A percentile compares a stretch with the other conserved stretches of the same genome.
These are phyloP conservation scores for Adansonia madagascariensis DNA, from an alignment of 441 rosid genomes.

Conservation along the genomic window DNA sequence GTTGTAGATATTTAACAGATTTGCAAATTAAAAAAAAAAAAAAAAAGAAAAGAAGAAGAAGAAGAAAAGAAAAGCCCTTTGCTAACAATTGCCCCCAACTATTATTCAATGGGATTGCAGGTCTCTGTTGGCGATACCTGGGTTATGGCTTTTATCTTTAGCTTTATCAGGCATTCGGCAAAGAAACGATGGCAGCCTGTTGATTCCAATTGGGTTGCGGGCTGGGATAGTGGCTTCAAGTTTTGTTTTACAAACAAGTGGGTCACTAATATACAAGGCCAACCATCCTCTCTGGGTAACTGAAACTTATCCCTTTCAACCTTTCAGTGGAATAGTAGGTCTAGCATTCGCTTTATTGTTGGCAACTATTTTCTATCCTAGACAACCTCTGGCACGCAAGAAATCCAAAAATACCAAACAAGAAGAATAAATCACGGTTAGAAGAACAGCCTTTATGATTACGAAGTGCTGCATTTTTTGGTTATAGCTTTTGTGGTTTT, in stretches of 20 bases:
- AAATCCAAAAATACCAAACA: constrained; percentile 26
- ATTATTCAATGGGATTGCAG: constrained; percentile 47
- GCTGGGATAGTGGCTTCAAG: constrained; percentile 74
- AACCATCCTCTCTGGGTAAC: constrained; percentile 63
- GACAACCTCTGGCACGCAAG: constrained; percentile 35
- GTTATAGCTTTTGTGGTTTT: not conserved
- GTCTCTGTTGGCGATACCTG: constrained; percentile 73
- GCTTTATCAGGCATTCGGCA: constrained; percentile 74
- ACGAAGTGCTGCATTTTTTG: constrained; percentile 7
- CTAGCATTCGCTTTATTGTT: constrained; percentile 52
- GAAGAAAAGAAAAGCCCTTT: not conserved
- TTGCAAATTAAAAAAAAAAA: too few relatives aligned
- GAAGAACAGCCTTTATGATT: not conserved
- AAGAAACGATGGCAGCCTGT: constrained; percentile 68
- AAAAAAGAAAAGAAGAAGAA: too few relatives aligned
- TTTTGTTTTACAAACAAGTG: constrained; percentile 67
- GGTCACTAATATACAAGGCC: constrained; percentile 55
- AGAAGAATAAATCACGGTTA: constrained; percentile 10
- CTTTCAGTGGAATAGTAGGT: constrained; percentile 87
- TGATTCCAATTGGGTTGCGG: constrained; percentile 71
- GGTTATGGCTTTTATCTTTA: constrained; percentile 78
- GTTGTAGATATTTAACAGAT: not conserved
- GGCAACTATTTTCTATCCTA: constrained; percentile 70
- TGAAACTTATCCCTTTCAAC: constrained; percentile 71
- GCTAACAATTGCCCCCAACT: not conserved